A percentile compares a stretch with the other conserved stretches of the same genome.
phyloP scores from a whole-genome alignment of 306 rosid genomes.

The Psophocarpus tetragonolobus region DNA sequence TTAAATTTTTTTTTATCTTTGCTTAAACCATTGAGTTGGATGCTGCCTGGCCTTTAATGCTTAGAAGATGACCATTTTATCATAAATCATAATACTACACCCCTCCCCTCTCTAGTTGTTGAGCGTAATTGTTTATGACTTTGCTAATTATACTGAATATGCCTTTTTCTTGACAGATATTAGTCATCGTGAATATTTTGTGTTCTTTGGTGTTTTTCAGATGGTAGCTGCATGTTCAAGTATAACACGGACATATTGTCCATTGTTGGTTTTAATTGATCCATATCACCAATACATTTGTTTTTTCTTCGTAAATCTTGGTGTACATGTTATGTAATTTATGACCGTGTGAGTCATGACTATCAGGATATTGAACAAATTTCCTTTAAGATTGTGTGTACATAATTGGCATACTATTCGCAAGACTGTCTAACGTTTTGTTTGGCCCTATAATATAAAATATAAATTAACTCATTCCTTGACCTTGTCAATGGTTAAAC shows the following conservation, averaged over 20 bases:
- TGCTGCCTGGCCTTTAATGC: no score
- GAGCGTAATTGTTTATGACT: neutral
- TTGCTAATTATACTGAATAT: neutral
- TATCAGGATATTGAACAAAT: neutral
- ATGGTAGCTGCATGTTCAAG: conserved; percentile 30
- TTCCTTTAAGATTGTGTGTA: conserved; percentile 33
- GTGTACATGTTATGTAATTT: conserved; percentile 45
- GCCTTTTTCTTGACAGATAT: neutral
- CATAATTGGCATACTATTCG: conserved; percentile 22
- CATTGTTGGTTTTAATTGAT: conserved; percentile 8
- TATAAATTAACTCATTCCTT: no score
- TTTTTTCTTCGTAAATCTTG: conserved; percentile 1
- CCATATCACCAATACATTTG: neutral
- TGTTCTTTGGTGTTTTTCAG: conserved; percentile 21
- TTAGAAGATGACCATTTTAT: no score
- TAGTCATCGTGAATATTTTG: conserved; percentile 1
- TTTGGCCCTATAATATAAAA: neutral
- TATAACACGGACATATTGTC: conserved; percentile 15
- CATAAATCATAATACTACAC: no score
- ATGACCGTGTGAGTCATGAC: conserved; percentile 1
- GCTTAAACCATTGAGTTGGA: no score
- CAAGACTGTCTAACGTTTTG: neutral
- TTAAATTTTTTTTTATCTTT: no score
- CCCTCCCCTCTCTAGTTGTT: neutral
- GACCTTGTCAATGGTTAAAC: neutral